phyloP scores from a whole-genome alignment of 2,329 filamentous ascomycete species.

The Xylaria polymorpha region DNA sequence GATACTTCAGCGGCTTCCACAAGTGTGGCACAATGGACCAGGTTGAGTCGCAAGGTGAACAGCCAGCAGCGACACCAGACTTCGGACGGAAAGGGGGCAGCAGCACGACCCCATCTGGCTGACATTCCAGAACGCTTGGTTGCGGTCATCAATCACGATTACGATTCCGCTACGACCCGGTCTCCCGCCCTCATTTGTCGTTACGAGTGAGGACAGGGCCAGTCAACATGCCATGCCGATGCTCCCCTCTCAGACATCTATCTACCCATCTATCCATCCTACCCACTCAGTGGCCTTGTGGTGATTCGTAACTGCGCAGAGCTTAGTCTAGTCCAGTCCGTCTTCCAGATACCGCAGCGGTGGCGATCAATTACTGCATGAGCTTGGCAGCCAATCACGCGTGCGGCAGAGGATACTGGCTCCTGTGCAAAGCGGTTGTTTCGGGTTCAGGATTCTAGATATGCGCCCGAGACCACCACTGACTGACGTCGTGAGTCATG shows the following conservation, averaged over 20 bases:
- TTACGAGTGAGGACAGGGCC: slow-evolving; percentile 9
- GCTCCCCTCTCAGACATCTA: slow-evolving; percentile 7
- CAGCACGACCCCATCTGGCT: neutral
- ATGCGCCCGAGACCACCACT: slow-evolving; percentile 12
- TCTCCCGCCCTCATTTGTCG: slow-evolving; percentile 4
- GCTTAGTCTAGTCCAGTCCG: slow-evolving; percentile 7
- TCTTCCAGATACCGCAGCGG: neutral
- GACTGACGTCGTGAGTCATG: slow-evolving; percentile 19
- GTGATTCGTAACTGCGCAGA: slow-evolving; percentile 19
- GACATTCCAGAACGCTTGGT: slow-evolving; percentile 25
- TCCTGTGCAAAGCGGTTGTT: slow-evolving; percentile 26
- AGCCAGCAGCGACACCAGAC: slow-evolving; percentile 11
- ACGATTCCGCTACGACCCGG: slow-evolving; percentile 6
- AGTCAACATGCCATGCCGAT: slow-evolving; percentile 20
- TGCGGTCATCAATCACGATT: slow-evolving; percentile 4
- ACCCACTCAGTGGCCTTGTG: too few relatives aligned
- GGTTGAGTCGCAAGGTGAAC: slow-evolving; percentile 30
- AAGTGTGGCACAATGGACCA: slow-evolving; percentile 33
- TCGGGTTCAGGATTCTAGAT: slow-evolving; percentile 19
- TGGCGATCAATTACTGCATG: slow-evolving; percentile 24
- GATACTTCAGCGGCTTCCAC: slow-evolving; percentile 30
- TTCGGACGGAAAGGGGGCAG: slow-evolving; percentile 24
- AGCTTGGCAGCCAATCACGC: slow-evolving; percentile 17
- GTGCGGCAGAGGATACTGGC: neutral
- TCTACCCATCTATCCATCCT: neutral